Conservation (phyloP, 371 early-diverging fungal genomes). For the Vittaforma corneae region DNA sequence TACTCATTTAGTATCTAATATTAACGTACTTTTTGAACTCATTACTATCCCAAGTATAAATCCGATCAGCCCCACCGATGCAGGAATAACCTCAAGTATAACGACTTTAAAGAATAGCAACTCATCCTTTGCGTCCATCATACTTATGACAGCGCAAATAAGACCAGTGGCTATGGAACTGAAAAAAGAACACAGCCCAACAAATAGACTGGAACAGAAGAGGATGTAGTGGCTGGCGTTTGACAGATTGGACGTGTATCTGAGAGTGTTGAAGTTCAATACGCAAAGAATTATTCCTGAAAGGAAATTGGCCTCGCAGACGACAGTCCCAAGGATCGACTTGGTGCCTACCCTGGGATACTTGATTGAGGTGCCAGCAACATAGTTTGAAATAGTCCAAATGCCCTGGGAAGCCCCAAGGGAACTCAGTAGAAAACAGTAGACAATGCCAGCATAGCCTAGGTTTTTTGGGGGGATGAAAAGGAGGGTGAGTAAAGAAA, state of each 20-base stretch:
- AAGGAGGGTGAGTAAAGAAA: constrained; percentile 4
- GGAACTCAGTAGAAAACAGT: constrained; percentile 49
- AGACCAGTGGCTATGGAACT: constrained; percentile 55
- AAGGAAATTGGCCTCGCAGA: constrained; percentile 59
- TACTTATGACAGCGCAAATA: constrained; percentile 52
- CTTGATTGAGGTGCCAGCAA: constrained; percentile 53
- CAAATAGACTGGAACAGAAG: constrained; percentile 50
- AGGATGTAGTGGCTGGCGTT: constrained; percentile 25
- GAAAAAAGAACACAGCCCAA: constrained; percentile 48
- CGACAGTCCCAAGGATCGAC: constrained; percentile 56
- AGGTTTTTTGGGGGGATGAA: constrained; percentile 15
- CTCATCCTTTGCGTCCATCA: constrained; percentile 55
- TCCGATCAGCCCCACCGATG: constrained; percentile 56
- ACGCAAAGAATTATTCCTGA: constrained; percentile 47
- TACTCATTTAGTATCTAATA: too few species aligned
- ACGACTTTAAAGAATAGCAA: constrained; percentile 57
- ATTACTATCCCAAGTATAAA: constrained; percentile 49
- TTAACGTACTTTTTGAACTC: constrained; percentile 34
- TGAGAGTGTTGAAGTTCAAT: constrained; percentile 35
- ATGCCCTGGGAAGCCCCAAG: constrained; percentile 54
- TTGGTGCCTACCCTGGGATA: constrained; percentile 53
- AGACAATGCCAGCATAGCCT: constrained; percentile 47
- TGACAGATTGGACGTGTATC: not conserved
- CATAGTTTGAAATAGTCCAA: constrained; percentile 48
- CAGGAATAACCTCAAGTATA: constrained; percentile 54